These are phyloP conservation scores for Phytophthora pinifolia DNA, from an alignment of 352 stramenopile genomes.

Conservation along the genomic window DNA sequence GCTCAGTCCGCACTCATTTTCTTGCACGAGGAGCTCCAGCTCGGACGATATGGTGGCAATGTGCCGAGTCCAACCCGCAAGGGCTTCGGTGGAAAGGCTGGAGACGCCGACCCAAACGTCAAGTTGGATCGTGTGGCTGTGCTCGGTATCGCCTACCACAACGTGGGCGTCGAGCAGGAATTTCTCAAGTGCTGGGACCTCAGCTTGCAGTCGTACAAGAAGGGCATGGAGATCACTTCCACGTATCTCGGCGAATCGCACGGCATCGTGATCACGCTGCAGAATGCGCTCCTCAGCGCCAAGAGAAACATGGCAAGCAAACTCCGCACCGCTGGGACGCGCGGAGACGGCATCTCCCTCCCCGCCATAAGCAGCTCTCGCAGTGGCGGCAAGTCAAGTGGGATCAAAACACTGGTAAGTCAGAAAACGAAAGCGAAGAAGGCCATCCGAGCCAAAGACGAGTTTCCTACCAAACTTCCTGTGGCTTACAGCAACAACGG, in stretches of 20 bases:
- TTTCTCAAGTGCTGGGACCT: slow-evolving; percentile 93
- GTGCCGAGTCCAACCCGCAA: slow-evolving; percentile 19
- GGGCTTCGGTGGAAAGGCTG: slow-evolving; percentile 18
- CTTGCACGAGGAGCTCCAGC: slow-evolving; percentile 92
- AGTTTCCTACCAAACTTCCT: slow-evolving; percentile 27
- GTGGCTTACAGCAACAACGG: slow-evolving; percentile 26
- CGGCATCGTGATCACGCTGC: slow-evolving; percentile 90
- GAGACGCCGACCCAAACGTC: slow-evolving; percentile 30
- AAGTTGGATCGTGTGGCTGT: slow-evolving; percentile 91
- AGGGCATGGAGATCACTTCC: slow-evolving; percentile 88
- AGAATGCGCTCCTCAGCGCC: slow-evolving; percentile 88
- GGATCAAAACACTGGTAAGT: slow-evolving; percentile 38
- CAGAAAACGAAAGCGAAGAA: slow-evolving; percentile 42
- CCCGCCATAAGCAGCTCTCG: slow-evolving; percentile 33
- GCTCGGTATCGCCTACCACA: slow-evolving; percentile 94
- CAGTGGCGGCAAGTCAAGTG: slow-evolving; percentile 29
- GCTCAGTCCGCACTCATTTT: slow-evolving; percentile 92
- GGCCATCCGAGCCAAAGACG: slow-evolving; percentile 24
- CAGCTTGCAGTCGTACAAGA: slow-evolving; percentile 91
- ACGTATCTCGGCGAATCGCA: slow-evolving; percentile 88
- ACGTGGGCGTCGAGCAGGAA: slow-evolving; percentile 95
- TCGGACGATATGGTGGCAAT: slow-evolving; percentile 17
- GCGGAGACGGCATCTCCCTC: slow-evolving; percentile 60
- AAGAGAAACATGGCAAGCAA: slow-evolving; percentile 59
- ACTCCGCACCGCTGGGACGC: slow-evolving; percentile 40